Percentiles rank a stretch among this genome's conserved stretches.
Evolutionary conservation across 2,329 filamentous ascomycete species (phyloP).

Genomic region (Paecilomyces formosus): DNA sequence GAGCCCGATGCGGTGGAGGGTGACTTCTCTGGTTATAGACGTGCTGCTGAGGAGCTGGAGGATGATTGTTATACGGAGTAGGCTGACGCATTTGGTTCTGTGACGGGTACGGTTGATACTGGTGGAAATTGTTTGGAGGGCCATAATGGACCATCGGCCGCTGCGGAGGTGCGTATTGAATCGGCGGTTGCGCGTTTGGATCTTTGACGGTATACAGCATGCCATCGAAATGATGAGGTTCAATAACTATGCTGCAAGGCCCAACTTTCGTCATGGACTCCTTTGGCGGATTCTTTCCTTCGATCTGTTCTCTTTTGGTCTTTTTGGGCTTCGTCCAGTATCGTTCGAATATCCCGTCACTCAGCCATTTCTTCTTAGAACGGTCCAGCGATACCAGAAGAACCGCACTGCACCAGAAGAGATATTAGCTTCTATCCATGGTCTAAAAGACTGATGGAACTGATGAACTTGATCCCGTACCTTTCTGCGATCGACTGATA

Average conservation of each 20-base stretch:
- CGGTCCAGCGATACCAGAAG: conserved; percentile 51
- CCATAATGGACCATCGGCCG: conserved; percentile 38
- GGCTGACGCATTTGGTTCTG: conserved; percentile 20
- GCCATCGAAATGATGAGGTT: conserved; percentile 57
- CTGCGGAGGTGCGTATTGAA: conserved; percentile 31
- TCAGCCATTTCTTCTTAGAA: conserved; percentile 52
- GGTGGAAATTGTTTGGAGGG: conserved; percentile 32
- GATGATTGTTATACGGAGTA: conserved; percentile 12
- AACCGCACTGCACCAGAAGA: conserved; percentile 39
- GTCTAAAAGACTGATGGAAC: not conserved
- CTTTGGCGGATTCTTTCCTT: conserved; percentile 41
- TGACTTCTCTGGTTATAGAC: conserved; percentile 16
- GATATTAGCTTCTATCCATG: conserved; percentile 9
- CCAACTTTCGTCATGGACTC: conserved; percentile 50
- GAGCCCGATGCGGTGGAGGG: conserved; percentile 13
- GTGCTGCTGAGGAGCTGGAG: conserved; percentile 14
- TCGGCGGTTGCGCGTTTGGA: conserved; percentile 29
- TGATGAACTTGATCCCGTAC: conserved; percentile 18
- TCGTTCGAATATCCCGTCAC: conserved; percentile 46
- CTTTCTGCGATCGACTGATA: conserved; percentile 55
- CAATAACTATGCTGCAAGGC: conserved; percentile 52
- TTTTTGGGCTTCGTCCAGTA: conserved; percentile 54
- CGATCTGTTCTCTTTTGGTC: conserved; percentile 44
- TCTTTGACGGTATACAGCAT: conserved; percentile 51
- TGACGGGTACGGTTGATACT: conserved; percentile 32